Conservation (phyloP, 768 basidiomycete species). For the Mycena kentingensis region DNA sequence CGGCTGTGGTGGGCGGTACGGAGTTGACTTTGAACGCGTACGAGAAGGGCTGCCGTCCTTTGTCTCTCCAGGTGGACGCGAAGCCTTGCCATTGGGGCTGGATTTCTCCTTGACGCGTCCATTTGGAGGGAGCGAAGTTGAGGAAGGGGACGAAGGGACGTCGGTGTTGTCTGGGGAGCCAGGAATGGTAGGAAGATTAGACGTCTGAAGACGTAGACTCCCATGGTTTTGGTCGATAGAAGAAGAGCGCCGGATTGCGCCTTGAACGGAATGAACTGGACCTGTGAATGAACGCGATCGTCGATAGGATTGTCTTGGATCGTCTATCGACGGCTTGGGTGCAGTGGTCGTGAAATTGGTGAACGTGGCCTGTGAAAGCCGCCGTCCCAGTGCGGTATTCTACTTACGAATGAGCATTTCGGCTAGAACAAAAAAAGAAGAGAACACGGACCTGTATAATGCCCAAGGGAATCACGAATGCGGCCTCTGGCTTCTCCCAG, state of each 20-base stretch:
- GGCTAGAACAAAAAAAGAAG: background rate
- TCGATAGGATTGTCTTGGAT: conserved; percentile 37
- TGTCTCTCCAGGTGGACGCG: conserved; percentile 28
- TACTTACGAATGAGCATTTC: conserved; percentile 31
- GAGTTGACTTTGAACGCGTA: conserved; percentile 53
- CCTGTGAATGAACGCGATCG: conserved; percentile 40
- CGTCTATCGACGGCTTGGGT: conserved; percentile 15
- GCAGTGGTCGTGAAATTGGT: conserved; percentile 33
- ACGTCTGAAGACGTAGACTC: conserved; percentile 35
- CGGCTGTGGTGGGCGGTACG: conserved; percentile 57
- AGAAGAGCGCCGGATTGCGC: conserved; percentile 34
- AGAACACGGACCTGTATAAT: conserved; percentile 69
- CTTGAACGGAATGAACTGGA: conserved; percentile 32
- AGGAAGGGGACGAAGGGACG: conserved; percentile 54
- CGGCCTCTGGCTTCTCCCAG: conserved; percentile 81
- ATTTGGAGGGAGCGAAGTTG: conserved; percentile 34
- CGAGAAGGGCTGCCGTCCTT: conserved; percentile 51
- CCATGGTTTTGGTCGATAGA: conserved; percentile 24
- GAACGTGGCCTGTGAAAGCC: conserved; percentile 60
- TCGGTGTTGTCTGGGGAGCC: conserved; percentile 71
- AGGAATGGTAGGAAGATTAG: conserved; percentile 64
- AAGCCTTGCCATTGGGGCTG: conserved; percentile 33
- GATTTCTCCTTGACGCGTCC: conserved; percentile 38
- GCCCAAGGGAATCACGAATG: conserved; percentile 86
- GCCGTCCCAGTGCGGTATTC: conserved; percentile 74